Evolutionary conservation across 2,329 filamentous ascomycete species (phyloP).

Genomic region (Claviceps quebecensis): DNA sequence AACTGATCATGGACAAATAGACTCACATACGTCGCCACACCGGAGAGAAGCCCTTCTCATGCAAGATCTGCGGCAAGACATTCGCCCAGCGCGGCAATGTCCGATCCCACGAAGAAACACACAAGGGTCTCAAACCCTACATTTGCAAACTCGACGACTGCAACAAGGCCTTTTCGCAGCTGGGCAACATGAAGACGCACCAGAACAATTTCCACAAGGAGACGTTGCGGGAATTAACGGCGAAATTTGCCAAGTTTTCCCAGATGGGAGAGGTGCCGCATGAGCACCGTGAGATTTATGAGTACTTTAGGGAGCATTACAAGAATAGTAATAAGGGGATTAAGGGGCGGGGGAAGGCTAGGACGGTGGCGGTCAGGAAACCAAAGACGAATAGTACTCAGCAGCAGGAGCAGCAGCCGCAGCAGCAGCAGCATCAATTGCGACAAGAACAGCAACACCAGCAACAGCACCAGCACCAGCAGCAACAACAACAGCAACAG

Average conservation of each 20-base stretch:
- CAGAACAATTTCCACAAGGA: slow-evolving; percentile 84
- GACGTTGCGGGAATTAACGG: slow-evolving; percentile 56
- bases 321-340: slow-evolving; percentile 98
- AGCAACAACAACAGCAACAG: not conserved
- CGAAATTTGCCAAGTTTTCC: slow-evolving; percentile 53
- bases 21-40: slow-evolving; percentile 82
- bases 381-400: slow-evolving; percentile 13
- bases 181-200: slow-evolving; percentile 90
- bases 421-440: not conserved
- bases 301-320: slow-evolving; percentile 78
- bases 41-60: slow-evolving; percentile 72
- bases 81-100: slow-evolving; percentile 84
- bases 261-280: slow-evolving; percentile 43
- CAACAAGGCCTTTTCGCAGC: slow-evolving; percentile 75
- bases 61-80: slow-evolving; percentile 63
- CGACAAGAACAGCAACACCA: not conserved
- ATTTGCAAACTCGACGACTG: slow-evolving; percentile 72
- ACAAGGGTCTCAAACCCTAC: slow-evolving; percentile 64
- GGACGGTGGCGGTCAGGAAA: slow-evolving; percentile 39
- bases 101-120: slow-evolving; percentile 68
- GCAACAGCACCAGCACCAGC: not conserved
- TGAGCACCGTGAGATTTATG: slow-evolving; percentile 61
- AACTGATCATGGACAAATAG: slow-evolving; percentile 43
- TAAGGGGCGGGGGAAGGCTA: slow-evolving; percentile 83
- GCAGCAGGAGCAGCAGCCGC: not conserved